Conservation (phyloP, 2,329 filamentous ascomycete genomes). For the Claviceps cyperi region DNA sequence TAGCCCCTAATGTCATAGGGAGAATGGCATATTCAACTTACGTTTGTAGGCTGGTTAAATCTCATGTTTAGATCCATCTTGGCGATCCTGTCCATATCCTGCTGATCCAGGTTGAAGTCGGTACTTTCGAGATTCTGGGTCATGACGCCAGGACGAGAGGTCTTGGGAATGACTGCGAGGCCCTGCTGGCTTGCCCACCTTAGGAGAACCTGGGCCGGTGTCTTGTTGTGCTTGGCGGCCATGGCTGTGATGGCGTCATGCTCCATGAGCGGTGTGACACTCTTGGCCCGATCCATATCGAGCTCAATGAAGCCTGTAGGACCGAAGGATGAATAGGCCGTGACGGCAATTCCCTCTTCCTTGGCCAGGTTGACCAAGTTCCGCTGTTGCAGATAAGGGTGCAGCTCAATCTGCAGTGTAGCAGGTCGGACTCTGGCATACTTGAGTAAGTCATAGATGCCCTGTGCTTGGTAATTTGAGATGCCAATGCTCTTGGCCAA, state of each 20-base stretch:
- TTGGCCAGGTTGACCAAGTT: slow-evolving; percentile 56
- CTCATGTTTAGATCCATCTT: slow-evolving; percentile 50
- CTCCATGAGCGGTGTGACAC: slow-evolving; percentile 58
- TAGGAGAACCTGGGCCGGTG: slow-evolving; percentile 49
- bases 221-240: slow-evolving; percentile 43
- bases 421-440: slow-evolving; percentile 63
- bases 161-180: slow-evolving; percentile 73
- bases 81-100: slow-evolving; percentile 53
- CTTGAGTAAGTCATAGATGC: slow-evolving; percentile 65
- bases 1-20: neutral
- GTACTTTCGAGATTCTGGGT: slow-evolving; percentile 53
- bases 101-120: slow-evolving; percentile 48
- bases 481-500: slow-evolving; percentile 64
- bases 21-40: slow-evolving; percentile 24
- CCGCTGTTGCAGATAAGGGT: slow-evolving; percentile 71
- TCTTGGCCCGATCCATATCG: slow-evolving; percentile 41
- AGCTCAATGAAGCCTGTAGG: slow-evolving; percentile 68
- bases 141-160: slow-evolving; percentile 37
- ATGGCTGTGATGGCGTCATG: slow-evolving; percentile 49
- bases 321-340: slow-evolving; percentile 75
- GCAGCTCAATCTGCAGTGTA: slow-evolving; percentile 78
- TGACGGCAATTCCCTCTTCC: slow-evolving; percentile 56
- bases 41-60: slow-evolving; percentile 64
- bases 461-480: slow-evolving; percentile 67
- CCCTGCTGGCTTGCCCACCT: slow-evolving; percentile 77